Evolutionary conservation across 2,329 filamentous ascomycete genomes (phyloP), one percentile per base, ranked within the genome.

Genomic region (Alternaria solani): DNA sequence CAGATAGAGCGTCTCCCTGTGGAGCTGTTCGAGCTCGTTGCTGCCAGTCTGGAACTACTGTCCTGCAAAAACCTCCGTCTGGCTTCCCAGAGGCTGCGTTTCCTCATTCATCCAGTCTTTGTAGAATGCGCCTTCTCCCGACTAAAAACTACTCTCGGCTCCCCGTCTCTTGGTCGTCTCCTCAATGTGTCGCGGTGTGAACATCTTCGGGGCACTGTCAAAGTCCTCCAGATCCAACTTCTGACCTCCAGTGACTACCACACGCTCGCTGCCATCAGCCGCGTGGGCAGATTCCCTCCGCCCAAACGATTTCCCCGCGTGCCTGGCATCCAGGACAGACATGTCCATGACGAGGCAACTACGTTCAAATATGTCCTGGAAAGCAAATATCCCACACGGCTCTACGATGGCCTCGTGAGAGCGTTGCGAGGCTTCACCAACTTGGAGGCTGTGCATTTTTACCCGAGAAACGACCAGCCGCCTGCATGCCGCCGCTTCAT

Each of bases 11-110:
- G 58, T 42, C 71, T 76, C 44, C 71, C 72, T 20, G 65, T 69
- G 16, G 74, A 76, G 69, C 61, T 75, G 7, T 66, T 72, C 36
- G 73, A 75, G 25, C 52, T 70, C 28, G 61, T 75, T 28, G 60
- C 66, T 44, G 47, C 53, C 36, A 38, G 63, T 43, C 52, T 76
- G 20, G 49, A 65, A 26, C 42, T 70, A 8, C 20, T 55, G 7
- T 63, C 62, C 11, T 68, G 69, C 28, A 62, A 66, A 25, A 47
- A 56, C 18, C 52, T 76, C 12, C 73, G 74, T 44, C 66, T 75
- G 18, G 51, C 60, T 28, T 75, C 72, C 2, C 66, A 58, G 26
- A 65, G 64, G n/a, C 55, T 74, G 9, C 54, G 69, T 51, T 51
- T 65, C 30, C 64, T 70, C 20, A 72, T 62, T 18, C 59, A 73